phyloP scores from a whole-genome alignment of 352 stramenopile genomes.

The Pythium guiyangense region DNA sequence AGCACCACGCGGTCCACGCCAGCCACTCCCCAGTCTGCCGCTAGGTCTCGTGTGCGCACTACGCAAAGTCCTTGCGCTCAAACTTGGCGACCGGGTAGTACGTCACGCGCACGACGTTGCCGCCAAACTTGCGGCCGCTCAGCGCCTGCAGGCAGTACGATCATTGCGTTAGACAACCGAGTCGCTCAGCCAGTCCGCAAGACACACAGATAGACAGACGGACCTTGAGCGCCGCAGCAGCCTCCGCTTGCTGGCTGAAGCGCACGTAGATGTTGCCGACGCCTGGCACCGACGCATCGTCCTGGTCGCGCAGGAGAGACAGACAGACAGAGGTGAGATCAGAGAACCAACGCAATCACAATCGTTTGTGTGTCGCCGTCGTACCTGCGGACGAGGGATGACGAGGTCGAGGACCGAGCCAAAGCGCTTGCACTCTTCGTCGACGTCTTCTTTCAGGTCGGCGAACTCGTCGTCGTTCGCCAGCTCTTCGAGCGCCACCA shows the following conservation, averaged over 20 bases:
- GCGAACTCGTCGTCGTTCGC: slow-evolving; percentile 84
- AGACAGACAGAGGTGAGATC: neutral
- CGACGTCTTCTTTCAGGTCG: slow-evolving; percentile 86
- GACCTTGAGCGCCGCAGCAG: slow-evolving; percentile 72
- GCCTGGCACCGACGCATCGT: slow-evolving; percentile 46
- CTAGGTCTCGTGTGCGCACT: no score
- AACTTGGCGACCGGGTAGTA: slow-evolving; percentile 77
- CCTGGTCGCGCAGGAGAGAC: slow-evolving; percentile 24
- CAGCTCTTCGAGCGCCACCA: slow-evolving; percentile 81
- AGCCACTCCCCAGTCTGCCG: neutral
- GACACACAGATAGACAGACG: neutral
- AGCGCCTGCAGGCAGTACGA: slow-evolving; percentile 38
- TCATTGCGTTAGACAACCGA: neutral
- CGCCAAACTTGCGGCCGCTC: slow-evolving; percentile 83
- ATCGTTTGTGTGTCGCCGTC: no score
- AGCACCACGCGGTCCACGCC: neutral
- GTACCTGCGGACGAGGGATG: slow-evolving; percentile 79
- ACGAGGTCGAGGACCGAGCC: slow-evolving; percentile 62
- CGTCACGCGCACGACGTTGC: slow-evolving; percentile 79
- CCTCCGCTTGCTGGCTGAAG: slow-evolving; percentile 54
- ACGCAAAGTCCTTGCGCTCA: slow-evolving; percentile 58
- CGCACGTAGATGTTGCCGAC: slow-evolving; percentile 82
- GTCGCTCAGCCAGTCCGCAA: neutral
- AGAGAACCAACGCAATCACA: neutral
- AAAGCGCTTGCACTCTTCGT: slow-evolving; percentile 88